Evolutionary conservation across 2,329 filamentous ascomycete species (phyloP).

Genomic region (Teratosphaeria nubilosa): DNA sequence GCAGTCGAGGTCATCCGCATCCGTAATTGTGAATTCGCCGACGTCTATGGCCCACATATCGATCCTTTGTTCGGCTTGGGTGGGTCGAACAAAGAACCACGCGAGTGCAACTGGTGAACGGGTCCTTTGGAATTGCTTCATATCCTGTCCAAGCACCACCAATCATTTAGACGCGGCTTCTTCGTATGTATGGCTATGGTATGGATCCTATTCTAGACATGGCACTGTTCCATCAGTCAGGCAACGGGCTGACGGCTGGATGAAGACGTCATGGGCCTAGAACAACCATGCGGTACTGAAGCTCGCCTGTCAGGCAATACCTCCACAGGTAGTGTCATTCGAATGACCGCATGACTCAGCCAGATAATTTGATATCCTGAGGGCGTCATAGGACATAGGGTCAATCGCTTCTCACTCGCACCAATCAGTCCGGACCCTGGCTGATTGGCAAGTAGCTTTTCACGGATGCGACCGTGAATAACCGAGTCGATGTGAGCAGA

Average conservation of each 20-base stretch:
- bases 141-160: not conserved
- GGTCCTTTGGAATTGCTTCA: not conserved
- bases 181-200: not conserved
- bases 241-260: not conserved
- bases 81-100: not conserved
- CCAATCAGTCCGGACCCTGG: too few relatives aligned
- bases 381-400: too few relatives aligned
- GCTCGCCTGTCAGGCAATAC: not conserved
- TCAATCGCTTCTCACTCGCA: too few relatives aligned
- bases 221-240: not conserved
- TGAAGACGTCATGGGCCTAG: not conserved
- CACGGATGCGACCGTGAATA: too few relatives aligned
- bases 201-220: not conserved
- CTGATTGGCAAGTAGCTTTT: too few relatives aligned
- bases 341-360: not conserved
- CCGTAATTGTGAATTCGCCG: not conserved
- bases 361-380: too few relatives aligned
- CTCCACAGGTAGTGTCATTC: not conserved
- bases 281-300: not conserved
- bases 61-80: not conserved
- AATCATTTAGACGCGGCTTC: not conserved
- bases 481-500: too few relatives aligned
- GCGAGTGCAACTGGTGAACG: not conserved
- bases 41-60: not conserved
- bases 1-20: not conserved